Conservation (phyloP, 192 early-diverging fungal genomes). For the Backusella psychrophila region DNA sequence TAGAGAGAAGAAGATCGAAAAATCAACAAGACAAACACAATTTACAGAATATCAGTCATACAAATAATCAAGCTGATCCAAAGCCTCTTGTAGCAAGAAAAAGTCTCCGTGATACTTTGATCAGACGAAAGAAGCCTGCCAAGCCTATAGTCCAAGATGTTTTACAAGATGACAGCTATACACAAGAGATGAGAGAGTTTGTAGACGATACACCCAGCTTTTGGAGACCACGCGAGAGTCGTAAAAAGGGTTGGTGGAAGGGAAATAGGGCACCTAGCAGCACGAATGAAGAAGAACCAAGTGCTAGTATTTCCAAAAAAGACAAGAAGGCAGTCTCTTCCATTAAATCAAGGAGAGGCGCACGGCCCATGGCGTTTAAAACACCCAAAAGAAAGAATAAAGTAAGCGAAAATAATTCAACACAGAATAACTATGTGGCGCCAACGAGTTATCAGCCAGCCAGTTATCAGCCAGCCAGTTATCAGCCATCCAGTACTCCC, state of each 20-base stretch:
- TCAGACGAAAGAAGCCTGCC: conserved; percentile 2
- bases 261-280: background rate
- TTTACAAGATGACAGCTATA: background rate
- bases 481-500: background rate
- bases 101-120: background rate
- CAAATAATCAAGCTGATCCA: background rate
- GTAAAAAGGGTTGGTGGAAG: background rate
- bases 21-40: background rate
- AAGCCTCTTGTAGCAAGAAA: background rate
- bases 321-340: background rate
- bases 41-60: background rate
- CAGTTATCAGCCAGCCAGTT: too few relatives aligned
- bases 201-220: background rate
- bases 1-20: background rate
- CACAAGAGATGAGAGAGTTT: background rate
- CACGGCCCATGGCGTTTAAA: background rate
- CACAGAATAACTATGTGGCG: background rate
- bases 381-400: background rate
- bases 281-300: background rate
- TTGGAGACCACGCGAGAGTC: background rate
- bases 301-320: background rate
- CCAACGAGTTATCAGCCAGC: background rate
- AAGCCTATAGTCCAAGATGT: background rate
- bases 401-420: background rate
- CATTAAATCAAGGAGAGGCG: background rate